phyloP scores from a whole-genome alignment of 768 basidiomycete species.

The Tephrocybe sp. region DNA sequence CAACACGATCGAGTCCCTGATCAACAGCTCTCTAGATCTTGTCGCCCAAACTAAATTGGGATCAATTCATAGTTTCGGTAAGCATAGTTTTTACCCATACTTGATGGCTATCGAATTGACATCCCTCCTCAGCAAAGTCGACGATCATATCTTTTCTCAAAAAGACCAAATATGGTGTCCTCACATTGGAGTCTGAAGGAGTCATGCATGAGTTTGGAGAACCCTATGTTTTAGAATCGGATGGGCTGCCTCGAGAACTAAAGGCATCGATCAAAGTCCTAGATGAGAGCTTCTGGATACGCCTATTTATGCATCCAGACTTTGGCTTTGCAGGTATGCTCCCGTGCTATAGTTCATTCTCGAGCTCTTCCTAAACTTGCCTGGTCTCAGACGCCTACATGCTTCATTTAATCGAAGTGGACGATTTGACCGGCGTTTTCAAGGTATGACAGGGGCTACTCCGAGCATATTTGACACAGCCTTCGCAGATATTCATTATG shows the following conservation, averaged over 20 bases:
- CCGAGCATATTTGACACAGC: background rate
- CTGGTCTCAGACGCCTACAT: conserved; percentile 8
- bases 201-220: conserved; percentile 1
- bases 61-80: background rate
- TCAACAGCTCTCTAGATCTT: conserved; percentile 1
- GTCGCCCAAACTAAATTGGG: background rate
- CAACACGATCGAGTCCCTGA: conserved; percentile 1
- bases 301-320: conserved; percentile 11
- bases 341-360: no score
- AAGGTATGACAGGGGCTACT: background rate
- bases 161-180: conserved; percentile 1
- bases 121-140: background rate
- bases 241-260: conserved; percentile 3
- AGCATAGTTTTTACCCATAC: background rate
- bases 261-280: conserved; percentile 6
- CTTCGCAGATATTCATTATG: conserved; percentile 7
- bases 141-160: conserved; percentile 5
- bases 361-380: background rate
- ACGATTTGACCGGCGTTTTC: conserved; percentile 4
- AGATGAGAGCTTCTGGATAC: conserved; percentile 11
- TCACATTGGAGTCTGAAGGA: conserved; percentile 3
- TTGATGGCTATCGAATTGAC: background rate
- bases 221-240: conserved; percentile 1
- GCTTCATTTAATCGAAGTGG: conserved; percentile 9
- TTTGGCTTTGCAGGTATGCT: conserved; percentile 9